A percentile compares a stretch with the other conserved stretches of the same genome.
phyloP scores from a whole-genome alignment of 352 stramenopile genomes.

The Phytopythium litorale region DNA sequence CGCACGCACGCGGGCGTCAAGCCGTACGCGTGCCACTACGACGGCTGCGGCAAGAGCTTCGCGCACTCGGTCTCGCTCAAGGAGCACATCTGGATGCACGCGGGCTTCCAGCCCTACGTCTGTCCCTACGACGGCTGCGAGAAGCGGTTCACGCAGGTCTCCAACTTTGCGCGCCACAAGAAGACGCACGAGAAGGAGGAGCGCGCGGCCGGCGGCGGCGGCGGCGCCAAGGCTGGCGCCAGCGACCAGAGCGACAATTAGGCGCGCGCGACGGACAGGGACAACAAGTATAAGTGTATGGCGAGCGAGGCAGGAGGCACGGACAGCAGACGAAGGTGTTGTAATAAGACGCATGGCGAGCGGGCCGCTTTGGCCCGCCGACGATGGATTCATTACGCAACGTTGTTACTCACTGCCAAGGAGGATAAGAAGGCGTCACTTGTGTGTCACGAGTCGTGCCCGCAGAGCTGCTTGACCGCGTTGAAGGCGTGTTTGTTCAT shows the following conservation, averaged over 20 bases:
- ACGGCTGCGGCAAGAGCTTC: conserved; percentile 88
- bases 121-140: conserved; percentile 88
- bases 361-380: neutral
- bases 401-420: neutral
- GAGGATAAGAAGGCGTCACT: neutral
- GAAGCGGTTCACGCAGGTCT: conserved; percentile 90
- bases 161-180: conserved; percentile 85
- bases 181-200: conserved; percentile 85
- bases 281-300: neutral
- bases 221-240: conserved; percentile 6
- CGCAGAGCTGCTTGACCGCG: neutral
- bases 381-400: neutral
- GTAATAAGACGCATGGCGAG: neutral
- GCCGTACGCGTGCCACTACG: conserved; percentile 89
- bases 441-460: too few relatives aligned
- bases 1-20: conserved; percentile 89
- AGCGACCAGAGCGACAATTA: conserved; percentile 36
- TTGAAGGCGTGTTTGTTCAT: neutral
- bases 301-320: neutral
- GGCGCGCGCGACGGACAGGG: neutral
- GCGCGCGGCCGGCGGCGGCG: conserved; percentile 28
- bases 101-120: conserved; percentile 87
- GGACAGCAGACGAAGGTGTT: neutral
- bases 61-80: conserved; percentile 89
- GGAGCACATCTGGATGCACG: conserved; percentile 92